phyloP scores from a whole-genome alignment of 805 yeast genomes.

The Cyberlindnera mississippiensis region DNA sequence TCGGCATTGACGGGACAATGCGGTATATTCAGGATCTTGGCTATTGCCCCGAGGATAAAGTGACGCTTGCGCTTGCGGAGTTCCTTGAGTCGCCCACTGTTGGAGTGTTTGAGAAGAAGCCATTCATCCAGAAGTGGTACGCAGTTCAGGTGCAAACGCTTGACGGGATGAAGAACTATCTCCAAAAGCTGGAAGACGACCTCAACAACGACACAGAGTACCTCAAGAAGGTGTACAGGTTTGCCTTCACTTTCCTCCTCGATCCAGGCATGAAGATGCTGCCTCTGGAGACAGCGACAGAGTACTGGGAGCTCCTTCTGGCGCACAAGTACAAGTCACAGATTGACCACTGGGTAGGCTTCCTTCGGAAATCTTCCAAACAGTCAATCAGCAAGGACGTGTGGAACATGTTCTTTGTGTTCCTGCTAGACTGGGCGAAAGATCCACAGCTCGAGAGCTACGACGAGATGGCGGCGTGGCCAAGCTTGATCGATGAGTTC shows the following conservation, averaged over 20 bases:
- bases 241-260: constrained; percentile 61
- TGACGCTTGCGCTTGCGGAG: constrained; percentile 66
- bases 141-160: constrained; percentile 29
- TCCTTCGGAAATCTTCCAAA: constrained; percentile 41
- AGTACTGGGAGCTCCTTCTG: constrained; percentile 75
- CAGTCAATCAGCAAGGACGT: constrained; percentile 62
- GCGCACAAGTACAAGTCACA: constrained; percentile 28
- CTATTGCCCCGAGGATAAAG: constrained; percentile 69
- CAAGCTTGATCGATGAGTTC: constrained; percentile 79
- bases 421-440: constrained; percentile 46
- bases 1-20: constrained; percentile 79
- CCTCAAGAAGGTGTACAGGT: constrained; percentile 61
- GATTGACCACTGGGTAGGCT: constrained; percentile 56
- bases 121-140: constrained; percentile 60
- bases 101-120: constrained; percentile 52
- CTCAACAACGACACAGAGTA: constrained; percentile 36
- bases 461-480: constrained; percentile 90
- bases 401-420: constrained; percentile 81
- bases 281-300: constrained; percentile 54
- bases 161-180: constrained; percentile 43
- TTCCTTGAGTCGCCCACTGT: constrained; percentile 61
- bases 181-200: constrained; percentile 31
- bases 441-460: constrained; percentile 57
- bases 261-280: constrained; percentile 58
- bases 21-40: constrained; percentile 61